phyloP scores from a whole-genome alignment of 495 filamentous ascomycete genomes.

The Jackrogersella multiformis region DNA sequence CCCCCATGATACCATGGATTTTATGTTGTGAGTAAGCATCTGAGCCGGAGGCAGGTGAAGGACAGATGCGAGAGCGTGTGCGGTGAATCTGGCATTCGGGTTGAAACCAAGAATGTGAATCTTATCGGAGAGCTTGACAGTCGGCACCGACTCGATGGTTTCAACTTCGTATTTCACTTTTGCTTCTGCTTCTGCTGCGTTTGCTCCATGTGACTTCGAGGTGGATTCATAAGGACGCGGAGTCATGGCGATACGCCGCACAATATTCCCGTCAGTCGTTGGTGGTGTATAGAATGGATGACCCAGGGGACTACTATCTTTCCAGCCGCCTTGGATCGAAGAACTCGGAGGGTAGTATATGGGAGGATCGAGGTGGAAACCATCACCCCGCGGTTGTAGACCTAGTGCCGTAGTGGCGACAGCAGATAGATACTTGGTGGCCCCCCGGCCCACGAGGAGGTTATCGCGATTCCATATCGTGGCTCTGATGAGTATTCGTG shows the following conservation, averaged over 20 bases:
- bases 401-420: not conserved
- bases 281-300: slow-evolving; percentile 26
- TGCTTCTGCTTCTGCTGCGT: not conserved
- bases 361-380: slow-evolving; percentile 36
- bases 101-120: slow-evolving; percentile 65
- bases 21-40: slow-evolving; percentile 42
- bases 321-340: not conserved
- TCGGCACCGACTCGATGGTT: not conserved
- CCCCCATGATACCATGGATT: slow-evolving; percentile 38
- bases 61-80: slow-evolving; percentile 57
- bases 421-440: slow-evolving; percentile 46
- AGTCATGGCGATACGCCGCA: not conserved
- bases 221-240: not conserved
- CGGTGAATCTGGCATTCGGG: slow-evolving; percentile 58
- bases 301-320: not conserved
- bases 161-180: not conserved
- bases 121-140: slow-evolving; percentile 41
- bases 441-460: slow-evolving; percentile 61
- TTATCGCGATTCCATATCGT: slow-evolving; percentile 60
- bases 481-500: slow-evolving; percentile 59
- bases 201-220: not conserved
- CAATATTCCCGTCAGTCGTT: not conserved
- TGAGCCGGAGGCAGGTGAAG: slow-evolving; percentile 42
- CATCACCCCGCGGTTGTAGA: slow-evolving; percentile 9
- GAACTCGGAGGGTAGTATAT: slow-evolving; percentile 15